Evolutionary conservation across 2,329 filamentous ascomycete genomes (phyloP).

Genomic region (Pseudohalonectria lignicola): DNA sequence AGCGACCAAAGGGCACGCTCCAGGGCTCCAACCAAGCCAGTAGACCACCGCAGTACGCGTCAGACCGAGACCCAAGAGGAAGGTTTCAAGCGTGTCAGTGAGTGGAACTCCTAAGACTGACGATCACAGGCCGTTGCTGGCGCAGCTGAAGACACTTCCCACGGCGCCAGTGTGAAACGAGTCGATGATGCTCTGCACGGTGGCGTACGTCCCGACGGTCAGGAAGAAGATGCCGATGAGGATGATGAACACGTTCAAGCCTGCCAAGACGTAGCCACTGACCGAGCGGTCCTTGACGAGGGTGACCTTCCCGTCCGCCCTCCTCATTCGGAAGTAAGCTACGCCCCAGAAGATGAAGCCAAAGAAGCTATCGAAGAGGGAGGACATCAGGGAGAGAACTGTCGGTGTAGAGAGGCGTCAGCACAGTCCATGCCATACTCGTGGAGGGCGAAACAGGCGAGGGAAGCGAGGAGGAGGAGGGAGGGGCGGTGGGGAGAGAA

Average conservation of each 20-base stretch:
- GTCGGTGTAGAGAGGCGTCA: constrained; percentile 6
- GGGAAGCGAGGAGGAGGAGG: constrained; percentile 16
- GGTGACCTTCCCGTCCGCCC: constrained; percentile 45
- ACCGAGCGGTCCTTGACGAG: constrained; percentile 42
- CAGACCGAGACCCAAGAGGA: too few relatives aligned
- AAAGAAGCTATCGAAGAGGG: constrained; percentile 85
- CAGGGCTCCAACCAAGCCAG: too few relatives aligned
- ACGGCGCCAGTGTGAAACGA: constrained; percentile 56
- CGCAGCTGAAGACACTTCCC: constrained; percentile 64
- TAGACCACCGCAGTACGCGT: too few relatives aligned
- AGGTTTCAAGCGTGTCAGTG: too few relatives aligned
- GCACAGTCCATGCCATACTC: not conserved
- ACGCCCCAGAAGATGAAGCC: constrained; percentile 94
- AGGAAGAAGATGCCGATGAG: constrained; percentile 71
- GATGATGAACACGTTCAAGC: constrained; percentile 64
- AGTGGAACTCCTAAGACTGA: too few relatives aligned
- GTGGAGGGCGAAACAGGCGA: not conserved
- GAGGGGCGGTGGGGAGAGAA: too few relatives aligned
- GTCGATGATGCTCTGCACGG: constrained; percentile 63
- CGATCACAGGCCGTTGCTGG: constrained; percentile 52
- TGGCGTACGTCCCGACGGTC: constrained; percentile 69
- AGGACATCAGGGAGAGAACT: constrained; percentile 68
- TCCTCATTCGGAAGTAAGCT: constrained; percentile 67
- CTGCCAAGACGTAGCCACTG: constrained; percentile 39
- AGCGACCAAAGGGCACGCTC: too few relatives aligned